Conservation (phyloP, 2,329 filamentous ascomycete genomes). For the Phoma herbarum region DNA sequence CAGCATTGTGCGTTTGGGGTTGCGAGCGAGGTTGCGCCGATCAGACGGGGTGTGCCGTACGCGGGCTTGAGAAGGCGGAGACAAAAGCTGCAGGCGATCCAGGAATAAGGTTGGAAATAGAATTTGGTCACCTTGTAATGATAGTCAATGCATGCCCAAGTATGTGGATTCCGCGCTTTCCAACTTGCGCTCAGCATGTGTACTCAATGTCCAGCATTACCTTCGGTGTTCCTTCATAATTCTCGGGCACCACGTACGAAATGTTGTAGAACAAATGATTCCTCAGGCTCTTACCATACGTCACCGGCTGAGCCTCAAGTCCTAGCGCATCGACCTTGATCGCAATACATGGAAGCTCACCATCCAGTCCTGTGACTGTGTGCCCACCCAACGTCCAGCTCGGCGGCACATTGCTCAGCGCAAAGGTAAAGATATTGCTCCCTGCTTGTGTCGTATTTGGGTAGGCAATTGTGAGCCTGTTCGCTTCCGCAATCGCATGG, state of each 20-base stretch:
- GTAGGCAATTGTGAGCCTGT: constrained; percentile 28
- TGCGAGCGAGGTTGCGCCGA: constrained; percentile 35
- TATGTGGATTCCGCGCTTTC: too few species aligned
- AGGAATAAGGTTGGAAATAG: constrained; percentile 3
- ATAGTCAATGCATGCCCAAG: too few species aligned
- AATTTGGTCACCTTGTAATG: neutral
- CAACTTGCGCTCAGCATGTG: constrained; percentile 49
- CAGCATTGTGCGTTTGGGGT: constrained; percentile 48
- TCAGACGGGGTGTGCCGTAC: constrained; percentile 34
- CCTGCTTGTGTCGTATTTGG: constrained; percentile 33
- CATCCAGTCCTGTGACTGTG: constrained; percentile 23
- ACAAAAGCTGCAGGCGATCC: neutral
- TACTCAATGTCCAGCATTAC: constrained; percentile 49
- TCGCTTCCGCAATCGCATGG: constrained; percentile 50
- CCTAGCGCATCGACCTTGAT: constrained; percentile 53
- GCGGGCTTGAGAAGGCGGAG: constrained; percentile 30
- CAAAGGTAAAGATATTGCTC: constrained; percentile 32
- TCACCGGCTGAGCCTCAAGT: constrained; percentile 47
- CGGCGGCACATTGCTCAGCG: constrained; percentile 30
- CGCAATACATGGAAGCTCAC: constrained; percentile 47
- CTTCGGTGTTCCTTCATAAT: constrained; percentile 52
- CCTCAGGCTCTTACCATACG: constrained; percentile 52
- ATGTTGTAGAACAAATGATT: constrained; percentile 59
- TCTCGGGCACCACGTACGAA: constrained; percentile 55
- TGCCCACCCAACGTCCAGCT: constrained; percentile 27